Percentiles rank a stretch among this genome's conserved stretches.
Evolutionary conservation across 306 rosid genomes (phyloP).

Genomic region (Gillenia trifoliata): DNA sequence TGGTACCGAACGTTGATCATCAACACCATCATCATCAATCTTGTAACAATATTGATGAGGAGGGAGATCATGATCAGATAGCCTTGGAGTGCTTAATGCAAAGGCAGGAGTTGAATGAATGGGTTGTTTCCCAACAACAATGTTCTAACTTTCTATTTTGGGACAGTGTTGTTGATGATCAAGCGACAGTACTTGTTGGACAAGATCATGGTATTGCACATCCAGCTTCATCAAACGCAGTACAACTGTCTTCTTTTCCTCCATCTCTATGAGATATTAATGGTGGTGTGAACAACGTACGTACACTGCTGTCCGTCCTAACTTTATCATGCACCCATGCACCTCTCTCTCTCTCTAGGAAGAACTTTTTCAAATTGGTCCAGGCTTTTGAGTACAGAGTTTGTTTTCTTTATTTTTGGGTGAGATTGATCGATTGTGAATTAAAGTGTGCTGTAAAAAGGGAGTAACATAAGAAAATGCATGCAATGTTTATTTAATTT

Average conservation of each 20-base stretch:
- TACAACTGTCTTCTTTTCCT: conserved; percentile 59
- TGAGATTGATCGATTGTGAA: conserved; percentile 27
- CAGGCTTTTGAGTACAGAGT: conserved; percentile 34
- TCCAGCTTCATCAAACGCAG: conserved; percentile 44
- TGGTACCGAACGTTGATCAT: conserved; percentile 23
- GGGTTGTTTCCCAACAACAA: conserved; percentile 71
- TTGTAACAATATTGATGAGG: conserved; percentile 57
- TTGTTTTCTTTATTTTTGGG: conserved; percentile 27
- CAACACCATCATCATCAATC: conserved; percentile 22
- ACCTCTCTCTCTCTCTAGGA: conserved; percentile 22
- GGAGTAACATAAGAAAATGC: conserved; percentile 23
- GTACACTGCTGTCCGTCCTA: background rate
- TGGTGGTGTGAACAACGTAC: conserved; percentile 9
- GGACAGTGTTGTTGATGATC: conserved; percentile 59
- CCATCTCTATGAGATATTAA: conserved; percentile 47
- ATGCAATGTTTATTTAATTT: conserved; percentile 45
- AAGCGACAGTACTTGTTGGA: conserved; percentile 29
- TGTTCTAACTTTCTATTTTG: conserved; percentile 76
- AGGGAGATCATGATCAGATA: conserved; percentile 38
- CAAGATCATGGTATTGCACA: conserved; percentile 36
- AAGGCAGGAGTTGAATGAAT: conserved; percentile 64
- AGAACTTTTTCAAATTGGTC: conserved; percentile 21
- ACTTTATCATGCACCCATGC: background rate
- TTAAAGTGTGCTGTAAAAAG: conserved; percentile 20
- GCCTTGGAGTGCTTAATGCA: conserved; percentile 54